A percentile compares a stretch with the other conserved stretches of the same genome.
phyloP scores from a whole-genome alignment of 2,329 filamentous ascomycete genomes.

The Sarocladium brachiariae region DNA sequence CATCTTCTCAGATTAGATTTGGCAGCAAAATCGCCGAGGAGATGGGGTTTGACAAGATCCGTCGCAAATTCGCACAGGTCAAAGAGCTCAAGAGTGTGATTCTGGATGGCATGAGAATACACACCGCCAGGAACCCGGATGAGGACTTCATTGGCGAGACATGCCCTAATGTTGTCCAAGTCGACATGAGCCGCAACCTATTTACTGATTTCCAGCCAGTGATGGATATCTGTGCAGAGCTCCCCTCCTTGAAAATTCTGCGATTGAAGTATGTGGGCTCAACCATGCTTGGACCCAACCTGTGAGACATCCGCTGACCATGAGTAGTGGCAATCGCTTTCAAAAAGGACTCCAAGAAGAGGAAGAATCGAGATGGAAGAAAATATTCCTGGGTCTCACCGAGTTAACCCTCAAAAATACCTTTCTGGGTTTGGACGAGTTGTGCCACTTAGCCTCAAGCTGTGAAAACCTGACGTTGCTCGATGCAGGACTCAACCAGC shows the following conservation, averaged over 20 bases:
- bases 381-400: constrained; percentile 42
- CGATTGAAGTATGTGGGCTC: constrained; percentile 60
- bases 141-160: constrained; percentile 37
- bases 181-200: constrained; percentile 82
- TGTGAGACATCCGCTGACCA: not conserved
- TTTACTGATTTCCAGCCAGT: constrained; percentile 63
- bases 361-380: constrained; percentile 23
- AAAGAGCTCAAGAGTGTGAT: constrained; percentile 74
- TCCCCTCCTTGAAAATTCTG: constrained; percentile 60
- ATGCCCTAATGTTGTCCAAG: constrained; percentile 64
- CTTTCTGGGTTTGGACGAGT: constrained; percentile 58
- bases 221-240: constrained; percentile 60
- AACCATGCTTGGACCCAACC: not conserved
- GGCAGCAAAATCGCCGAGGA: constrained; percentile 86
- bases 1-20: constrained; percentile 51
- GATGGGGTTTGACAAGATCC: constrained; percentile 91
- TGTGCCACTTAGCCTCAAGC: constrained; percentile 44
- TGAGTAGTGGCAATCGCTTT: constrained; percentile 66
- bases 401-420: constrained; percentile 63
- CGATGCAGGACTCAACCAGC: constrained; percentile 49
- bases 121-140: constrained; percentile 24
- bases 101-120: constrained; percentile 68
- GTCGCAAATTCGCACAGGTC: constrained; percentile 68
- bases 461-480: constrained; percentile 49
- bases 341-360: constrained; percentile 31